A percentile compares a stretch with the other conserved stretches of the same genome.
Conservation (phyloP, 768 basidiomycete species). For the Pleurotus giganteus region DNA sequence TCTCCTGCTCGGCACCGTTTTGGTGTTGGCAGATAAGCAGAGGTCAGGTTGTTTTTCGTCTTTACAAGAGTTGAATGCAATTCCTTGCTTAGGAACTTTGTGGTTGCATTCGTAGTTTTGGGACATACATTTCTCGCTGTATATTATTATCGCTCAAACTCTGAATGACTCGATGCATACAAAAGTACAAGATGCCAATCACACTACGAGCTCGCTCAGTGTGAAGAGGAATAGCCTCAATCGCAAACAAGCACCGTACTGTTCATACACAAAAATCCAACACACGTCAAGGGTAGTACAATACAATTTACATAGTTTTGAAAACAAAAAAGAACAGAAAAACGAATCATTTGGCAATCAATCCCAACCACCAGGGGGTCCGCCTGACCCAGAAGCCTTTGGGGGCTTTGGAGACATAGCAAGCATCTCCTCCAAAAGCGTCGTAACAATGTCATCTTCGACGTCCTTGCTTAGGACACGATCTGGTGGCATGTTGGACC, state of each 20-base stretch:
- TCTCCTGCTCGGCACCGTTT: slow-evolving; percentile 4
- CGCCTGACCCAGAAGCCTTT: slow-evolving; percentile 31
- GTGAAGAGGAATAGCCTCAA: no score
- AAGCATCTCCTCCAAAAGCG: slow-evolving; percentile 57
- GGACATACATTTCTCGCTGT: neutral
- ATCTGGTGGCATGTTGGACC: slow-evolving; percentile 43
- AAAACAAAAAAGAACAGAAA: neutral
- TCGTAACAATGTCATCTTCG: slow-evolving; percentile 68
- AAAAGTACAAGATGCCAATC: neutral
- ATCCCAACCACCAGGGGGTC: slow-evolving; percentile 47
- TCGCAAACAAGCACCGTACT: no score
- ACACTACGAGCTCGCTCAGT: no score
- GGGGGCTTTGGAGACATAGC: slow-evolving; percentile 36
- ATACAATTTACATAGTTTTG: no score
- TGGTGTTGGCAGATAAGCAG: slow-evolving; percentile 5
- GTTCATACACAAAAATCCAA: no score
- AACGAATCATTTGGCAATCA: slow-evolving; percentile 17
- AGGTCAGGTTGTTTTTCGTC: neutral
- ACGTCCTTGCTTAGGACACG: slow-evolving; percentile 45
- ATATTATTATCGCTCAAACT: neutral
- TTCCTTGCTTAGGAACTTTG: neutral
- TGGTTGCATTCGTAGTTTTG: slow-evolving; percentile 9
- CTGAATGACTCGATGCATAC: neutral
- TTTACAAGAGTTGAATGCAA: slow-evolving; percentile 9
- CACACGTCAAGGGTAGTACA: no score